Evolutionary conservation across 2,329 filamentous ascomycete genomes (phyloP), one percentile per base, ranked within the genome.

Genomic region (Intubia oerlemansii): DNA sequence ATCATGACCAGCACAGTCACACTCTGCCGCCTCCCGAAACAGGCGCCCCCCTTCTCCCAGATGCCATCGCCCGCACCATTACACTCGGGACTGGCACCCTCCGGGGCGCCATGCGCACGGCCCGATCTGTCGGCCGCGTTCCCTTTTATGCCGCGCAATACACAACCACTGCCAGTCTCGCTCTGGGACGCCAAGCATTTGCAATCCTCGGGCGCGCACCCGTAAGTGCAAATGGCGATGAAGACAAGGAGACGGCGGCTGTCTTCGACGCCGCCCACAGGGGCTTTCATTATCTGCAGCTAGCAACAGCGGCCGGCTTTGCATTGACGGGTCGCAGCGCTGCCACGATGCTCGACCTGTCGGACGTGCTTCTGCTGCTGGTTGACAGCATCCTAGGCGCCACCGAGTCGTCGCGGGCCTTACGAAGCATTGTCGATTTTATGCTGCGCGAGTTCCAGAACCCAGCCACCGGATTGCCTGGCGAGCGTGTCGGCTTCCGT

Each of bases 371-470:
- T 1, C 49, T 75, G 7, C 58, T 58, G 3, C 60, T 62, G 1
- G 49, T 76, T 14, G 69, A 76, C 41, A 62, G 68, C 36, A 60
- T 74, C 22, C 62, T 75, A 17, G 70, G 70, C 10, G 70, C 66
- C 3, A 75, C 70, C n/a, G 70, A 76, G 42, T 72, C 68, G 3
- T 74, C 69, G 2, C 52, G 68, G 23, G 69, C 70, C 9, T 70
- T 75, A 33, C 66, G 68, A 3, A 69, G 66, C 42, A 74, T 76
- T 40, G 59, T 75, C 37, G 63, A 63, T 1, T 49, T 75, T 18
- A 60, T 75, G 26, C 58, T 66, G 17, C 57, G 66, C 32, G 70
- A 75, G 43, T 71, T 75, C 33, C 59, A 62, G 29, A 69, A 71
- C 33, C 66, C 68, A 1, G 58, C 62, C 7, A 71, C 66, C 0